These are phyloP conservation scores for Drechslerella dactyloides DNA, from an alignment of 2,329 filamentous ascomycete genomes.

Conservation along the genomic window DNA sequence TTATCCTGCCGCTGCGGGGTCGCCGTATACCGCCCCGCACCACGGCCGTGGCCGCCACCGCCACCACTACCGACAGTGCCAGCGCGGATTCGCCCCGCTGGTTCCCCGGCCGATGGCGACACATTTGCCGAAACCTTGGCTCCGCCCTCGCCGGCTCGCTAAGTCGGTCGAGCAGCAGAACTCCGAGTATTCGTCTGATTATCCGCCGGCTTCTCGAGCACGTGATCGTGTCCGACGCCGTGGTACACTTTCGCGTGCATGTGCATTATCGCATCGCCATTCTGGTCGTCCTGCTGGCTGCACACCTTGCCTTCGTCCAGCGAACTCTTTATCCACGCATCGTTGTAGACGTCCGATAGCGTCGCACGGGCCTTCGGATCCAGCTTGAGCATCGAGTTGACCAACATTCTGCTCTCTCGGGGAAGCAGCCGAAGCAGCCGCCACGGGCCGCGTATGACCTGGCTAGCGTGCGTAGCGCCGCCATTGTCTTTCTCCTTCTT, in stretches of 20 bases:
- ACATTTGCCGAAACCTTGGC: neutral
- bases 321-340: constrained; percentile 87
- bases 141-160: constrained; percentile 15
- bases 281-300: constrained; percentile 68
- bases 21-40: neutral
- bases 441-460: constrained; percentile 83
- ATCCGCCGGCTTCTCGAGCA: constrained; percentile 81
- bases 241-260: constrained; percentile 70
- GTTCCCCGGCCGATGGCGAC: neutral
- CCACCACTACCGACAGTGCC: constrained; percentile 7
- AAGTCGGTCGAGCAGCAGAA: constrained; percentile 69
- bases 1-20: neutral
- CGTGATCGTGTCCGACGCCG: constrained; percentile 79
- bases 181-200: constrained; percentile 92
- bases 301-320: constrained; percentile 68
- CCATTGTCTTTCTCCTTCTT: constrained; percentile 54
- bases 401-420: constrained; percentile 85
- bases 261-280: constrained; percentile 18
- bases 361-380: constrained; percentile 82
- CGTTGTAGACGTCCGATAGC: constrained; percentile 82
- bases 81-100: constrained; percentile 4
- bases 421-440: constrained; percentile 84
- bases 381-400: constrained; percentile 89
- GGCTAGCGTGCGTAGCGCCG: constrained; percentile 56
- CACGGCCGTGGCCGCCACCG: neutral